A percentile compares a stretch with the other conserved stretches of the same genome.
Conservation (phyloP, 169 alveolate genomes). For the Eimeria maxima region DNA sequence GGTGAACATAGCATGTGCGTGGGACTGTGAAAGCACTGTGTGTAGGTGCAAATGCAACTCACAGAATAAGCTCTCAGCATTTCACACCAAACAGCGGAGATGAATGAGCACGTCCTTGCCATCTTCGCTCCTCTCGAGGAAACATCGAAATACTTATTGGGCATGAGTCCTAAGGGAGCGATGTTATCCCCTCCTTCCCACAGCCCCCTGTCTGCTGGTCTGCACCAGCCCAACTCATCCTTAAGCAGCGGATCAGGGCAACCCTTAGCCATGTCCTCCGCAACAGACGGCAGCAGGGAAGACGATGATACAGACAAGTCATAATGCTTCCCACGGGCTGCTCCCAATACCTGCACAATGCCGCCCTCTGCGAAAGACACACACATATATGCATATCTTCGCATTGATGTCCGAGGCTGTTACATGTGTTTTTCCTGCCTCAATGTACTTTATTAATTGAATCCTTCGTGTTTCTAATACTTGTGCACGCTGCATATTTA, state of each 20-base stretch:
- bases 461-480: background rate
- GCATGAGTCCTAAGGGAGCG: conserved; percentile 86
- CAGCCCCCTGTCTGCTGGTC: conserved; percentile 81
- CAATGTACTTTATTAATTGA: background rate
- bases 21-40: background rate
- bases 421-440: background rate
- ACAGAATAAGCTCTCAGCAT: conserved; percentile 96
- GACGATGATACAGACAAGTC: conserved; percentile 59
- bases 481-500: background rate
- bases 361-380: conserved; percentile 73
- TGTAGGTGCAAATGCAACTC: background rate
- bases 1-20: background rate
- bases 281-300: conserved; percentile 9
- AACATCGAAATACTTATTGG: conserved; percentile 87
- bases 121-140: conserved; percentile 91
- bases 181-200: background rate
- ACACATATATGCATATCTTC: background rate
- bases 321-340: conserved; percentile 87
- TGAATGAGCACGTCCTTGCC: conserved; percentile 94
- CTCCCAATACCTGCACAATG: conserved; percentile 91
- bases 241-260: background rate
- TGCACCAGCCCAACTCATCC: conserved; percentile 83
- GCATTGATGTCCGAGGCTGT: background rate
- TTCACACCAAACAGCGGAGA: conserved; percentile 95
- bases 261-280: conserved; percentile 35